Evolutionary conservation across 306 rosid genomes (phyloP), one percentile per base, ranked within the genome.

Genomic region (Cucurbita maxima): DNA sequence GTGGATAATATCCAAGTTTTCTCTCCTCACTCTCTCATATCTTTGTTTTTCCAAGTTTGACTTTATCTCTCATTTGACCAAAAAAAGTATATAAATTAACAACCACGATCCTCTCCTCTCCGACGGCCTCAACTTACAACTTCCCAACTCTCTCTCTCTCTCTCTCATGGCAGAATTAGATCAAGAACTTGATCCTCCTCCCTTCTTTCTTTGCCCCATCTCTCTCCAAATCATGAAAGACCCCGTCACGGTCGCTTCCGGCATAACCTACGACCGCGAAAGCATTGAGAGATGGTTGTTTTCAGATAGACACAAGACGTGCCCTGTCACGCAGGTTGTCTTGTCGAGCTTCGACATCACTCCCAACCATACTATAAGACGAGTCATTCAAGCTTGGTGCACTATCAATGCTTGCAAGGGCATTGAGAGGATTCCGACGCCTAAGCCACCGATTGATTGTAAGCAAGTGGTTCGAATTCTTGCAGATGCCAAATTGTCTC

Each of bases 311-410:
- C 84, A 85, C 80, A 76, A 62, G 3, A 81, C 85, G 16, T 90
- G 96, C 55, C 96, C 96, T 0, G 88, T 88, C 3, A 81, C 92
- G 55, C 84, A 88, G 43, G 86, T 82, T 58, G 83, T 77, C n/a
- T 71, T 90, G 3, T 86, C 86, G 0, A 74, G 79, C 57, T 79
- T 88, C 20, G 86, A 85, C 18, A 61, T 88, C 45, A 90, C 96
- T 7, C 96, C 96, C 0, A 90, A 90, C 60, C 91, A 88, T 73
- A 90, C 87, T 3, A 76, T 90, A 13, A 86, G 88, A n/a, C 88
- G 96, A 0, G 71, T 90, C 38, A 90, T 88, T 81, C 96, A 83
- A 80, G 83, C 94, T 0, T 90, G 96, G 96, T 88, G 93, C 83
- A 81, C 82, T 4, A 81, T 77, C 34, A 86, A 88, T 8, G 73